Evolutionary conservation across 2,329 filamentous ascomycete species (phyloP).

Genomic region (Trichoderma sp.): DNA sequence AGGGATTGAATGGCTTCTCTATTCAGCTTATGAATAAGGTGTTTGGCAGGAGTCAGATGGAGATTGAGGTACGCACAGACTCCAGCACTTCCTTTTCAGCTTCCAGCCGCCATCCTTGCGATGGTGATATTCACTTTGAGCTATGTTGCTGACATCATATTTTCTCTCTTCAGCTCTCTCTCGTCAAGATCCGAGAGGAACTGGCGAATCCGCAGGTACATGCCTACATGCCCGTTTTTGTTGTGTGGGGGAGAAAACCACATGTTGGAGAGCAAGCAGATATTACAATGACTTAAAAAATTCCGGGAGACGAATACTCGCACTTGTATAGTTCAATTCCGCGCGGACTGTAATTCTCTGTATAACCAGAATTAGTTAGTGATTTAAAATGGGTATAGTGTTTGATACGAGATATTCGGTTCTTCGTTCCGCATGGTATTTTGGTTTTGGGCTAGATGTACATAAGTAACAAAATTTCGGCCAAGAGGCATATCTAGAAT

Average conservation of each 20-base stretch:
- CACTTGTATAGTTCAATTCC: neutral
- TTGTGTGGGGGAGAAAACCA: slow-evolving; percentile 52
- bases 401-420: too few relatives aligned
- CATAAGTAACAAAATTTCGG: too few relatives aligned
- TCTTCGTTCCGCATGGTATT: too few relatives aligned
- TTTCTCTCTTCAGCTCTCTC: slow-evolving; percentile 37
- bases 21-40: slow-evolving; percentile 41
- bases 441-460: too few relatives aligned
- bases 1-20: slow-evolving; percentile 44
- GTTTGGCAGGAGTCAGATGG: slow-evolving; percentile 39
- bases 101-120: neutral
- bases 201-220: slow-evolving; percentile 46
- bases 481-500: too few relatives aligned
- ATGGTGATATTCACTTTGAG: neutral
- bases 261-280: slow-evolving; percentile 31
- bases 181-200: slow-evolving; percentile 49
- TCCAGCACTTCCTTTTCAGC: neutral
- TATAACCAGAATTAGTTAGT: neutral
- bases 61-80: slow-evolving; percentile 44
- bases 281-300: neutral
- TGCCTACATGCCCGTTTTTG: slow-evolving; percentile 47
- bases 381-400: neutral
- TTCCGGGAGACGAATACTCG: too few relatives aligned
- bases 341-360: neutral
- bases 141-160: neutral